Base-by-base conservation (phyloP, 768 basidiomycete species). In the Russula olivacea region DNA sequence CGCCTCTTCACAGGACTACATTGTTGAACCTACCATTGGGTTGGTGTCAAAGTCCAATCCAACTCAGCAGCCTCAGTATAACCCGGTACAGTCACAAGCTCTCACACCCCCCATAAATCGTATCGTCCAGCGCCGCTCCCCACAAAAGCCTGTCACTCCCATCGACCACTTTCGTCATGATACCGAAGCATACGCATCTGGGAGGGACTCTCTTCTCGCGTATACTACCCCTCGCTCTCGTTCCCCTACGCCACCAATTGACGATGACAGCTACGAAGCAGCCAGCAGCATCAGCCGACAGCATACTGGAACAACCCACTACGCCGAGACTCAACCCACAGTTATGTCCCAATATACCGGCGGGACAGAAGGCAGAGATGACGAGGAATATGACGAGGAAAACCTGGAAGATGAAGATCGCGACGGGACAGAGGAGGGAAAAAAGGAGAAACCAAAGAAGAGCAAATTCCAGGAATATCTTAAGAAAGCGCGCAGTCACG, bases 161-260 rank as follows among this genome's bases (percentile, higher is more conserved):
- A 65, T 84, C 15, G 84, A 85, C 67, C 84, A 86, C 71, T 87
- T 86, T 71, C 77, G 78, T 48, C 78, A 84, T 55, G 86, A 88
- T 68, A 75, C 82, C 0, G 87, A 88, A 68, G 87, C 85, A 2
- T 90, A 86, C 66, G 79, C 88, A 10, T 86, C 87, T 0, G 87
- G 85, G 8, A 78, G 79, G 59, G 75, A 79, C 66, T 75, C 82
- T 8, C 81, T 81, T 12, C 74, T 79, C 36, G 73, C 77, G 1
- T 80, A 78, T 67, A 75, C 73, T 7, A 76, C 79, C 3, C 79
- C 86, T 34, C 82, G 86, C 53, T 90, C 88, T 21, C 83, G 88
- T 25, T 91, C 89, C 3, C 87, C 89, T 0, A 90, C 89, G 4
- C 88, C 89, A 11, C 83, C 84, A 10, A 80, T 80, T 4, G 87